Percentiles rank a stretch among this genome's conserved stretches.
Conservation (phyloP, 441 rosid species). For the Rhodomyrtus psidioides region DNA sequence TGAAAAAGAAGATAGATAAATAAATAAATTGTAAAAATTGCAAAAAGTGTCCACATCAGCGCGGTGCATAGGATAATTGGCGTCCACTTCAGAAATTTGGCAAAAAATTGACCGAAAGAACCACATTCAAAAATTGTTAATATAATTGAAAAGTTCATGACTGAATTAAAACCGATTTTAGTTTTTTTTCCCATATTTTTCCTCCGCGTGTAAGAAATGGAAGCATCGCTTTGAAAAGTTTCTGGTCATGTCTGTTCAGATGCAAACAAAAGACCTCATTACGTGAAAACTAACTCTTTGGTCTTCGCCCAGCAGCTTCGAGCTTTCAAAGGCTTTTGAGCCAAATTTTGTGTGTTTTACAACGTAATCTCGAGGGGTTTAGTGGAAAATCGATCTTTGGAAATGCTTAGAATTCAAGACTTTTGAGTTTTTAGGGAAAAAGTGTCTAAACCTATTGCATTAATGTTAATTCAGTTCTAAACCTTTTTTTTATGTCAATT, state of each 20-base stretch:
- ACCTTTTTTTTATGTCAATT: too few relatives aligned
- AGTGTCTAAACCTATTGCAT: too few relatives aligned
- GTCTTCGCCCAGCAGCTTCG: background rate
- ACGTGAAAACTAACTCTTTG: background rate
- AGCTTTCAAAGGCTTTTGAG: background rate
- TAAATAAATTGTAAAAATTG: background rate
- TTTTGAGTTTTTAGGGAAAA: too few relatives aligned
- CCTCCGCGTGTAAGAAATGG: background rate
- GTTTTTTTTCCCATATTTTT: too few relatives aligned
- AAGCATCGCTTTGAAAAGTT: background rate
- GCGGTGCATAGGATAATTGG: accelerated
- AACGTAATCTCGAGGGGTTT: background rate
- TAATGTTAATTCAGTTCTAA: too few relatives aligned
- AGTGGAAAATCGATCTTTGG: background rate
- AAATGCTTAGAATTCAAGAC: background rate
- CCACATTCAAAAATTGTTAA: background rate
- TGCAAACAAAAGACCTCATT: background rate
- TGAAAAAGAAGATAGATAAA: background rate
- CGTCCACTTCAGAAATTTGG: accelerated
- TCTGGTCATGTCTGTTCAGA: background rate
- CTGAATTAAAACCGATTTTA: too few relatives aligned
- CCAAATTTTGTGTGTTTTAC: background rate
- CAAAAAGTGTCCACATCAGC: background rate
- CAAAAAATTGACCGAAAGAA: accelerated
- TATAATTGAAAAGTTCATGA: background rate